These are phyloP conservation scores for Calonectria montana DNA, from an alignment of 2,329 filamentous ascomycete species.

Conservation along the genomic window DNA sequence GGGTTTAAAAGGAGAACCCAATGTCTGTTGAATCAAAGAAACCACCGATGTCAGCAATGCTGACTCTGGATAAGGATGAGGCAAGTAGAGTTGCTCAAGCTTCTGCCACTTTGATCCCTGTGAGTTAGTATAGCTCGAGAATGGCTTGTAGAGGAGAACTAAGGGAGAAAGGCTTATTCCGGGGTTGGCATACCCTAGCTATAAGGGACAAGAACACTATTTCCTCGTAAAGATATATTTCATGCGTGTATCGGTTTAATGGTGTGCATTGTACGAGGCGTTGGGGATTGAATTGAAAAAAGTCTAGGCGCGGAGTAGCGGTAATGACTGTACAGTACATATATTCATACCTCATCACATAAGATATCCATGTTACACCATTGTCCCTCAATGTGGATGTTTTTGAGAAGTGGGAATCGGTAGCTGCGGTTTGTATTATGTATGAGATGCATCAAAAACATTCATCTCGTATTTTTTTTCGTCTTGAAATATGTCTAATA, in stretches of 20 bases:
- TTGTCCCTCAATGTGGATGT: neutral
- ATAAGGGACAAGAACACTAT: neutral
- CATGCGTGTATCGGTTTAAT: conserved; percentile 5
- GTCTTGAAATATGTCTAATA: no score
- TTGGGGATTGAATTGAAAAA: conserved; percentile 16
- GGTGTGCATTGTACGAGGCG: conserved; percentile 19
- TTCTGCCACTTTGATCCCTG: no score
- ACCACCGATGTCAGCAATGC: neutral
- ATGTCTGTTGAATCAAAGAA: neutral
- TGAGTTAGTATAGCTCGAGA: neutral
- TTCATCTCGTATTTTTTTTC: no score
- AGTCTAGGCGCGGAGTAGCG: neutral
- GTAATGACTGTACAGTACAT: conserved; percentile 17
- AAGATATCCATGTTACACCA: conserved; percentile 14
- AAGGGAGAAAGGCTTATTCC: neutral
- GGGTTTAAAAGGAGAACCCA: neutral
- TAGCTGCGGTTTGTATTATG: neutral
- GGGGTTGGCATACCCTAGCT: neutral
- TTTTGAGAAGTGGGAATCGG: neutral
- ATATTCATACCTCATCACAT: conserved; percentile 5
- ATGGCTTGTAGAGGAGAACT: neutral
- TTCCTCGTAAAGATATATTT: neutral
- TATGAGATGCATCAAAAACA: no score
- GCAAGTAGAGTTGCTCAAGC: neutral
- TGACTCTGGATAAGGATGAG: neutral